Evolutionary conservation across 208 protist genomes (phyloP).

Genomic region (Plasmodiophora brassicae): DNA sequence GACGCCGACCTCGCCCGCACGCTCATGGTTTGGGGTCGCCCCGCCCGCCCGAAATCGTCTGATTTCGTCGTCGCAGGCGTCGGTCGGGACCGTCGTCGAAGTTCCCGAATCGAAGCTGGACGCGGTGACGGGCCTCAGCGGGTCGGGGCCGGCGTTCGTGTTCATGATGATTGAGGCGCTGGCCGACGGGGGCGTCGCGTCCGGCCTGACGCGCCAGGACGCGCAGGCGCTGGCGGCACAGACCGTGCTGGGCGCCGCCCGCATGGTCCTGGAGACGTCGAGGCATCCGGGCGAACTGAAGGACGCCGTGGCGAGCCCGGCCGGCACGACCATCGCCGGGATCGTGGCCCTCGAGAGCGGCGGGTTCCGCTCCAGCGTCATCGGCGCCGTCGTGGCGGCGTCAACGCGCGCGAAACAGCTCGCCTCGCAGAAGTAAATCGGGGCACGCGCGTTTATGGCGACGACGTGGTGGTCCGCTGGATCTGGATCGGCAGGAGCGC

Average conservation of each 20-base stretch:
- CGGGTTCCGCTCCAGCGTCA: slow-evolving; percentile 76
- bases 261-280: slow-evolving; percentile 48
- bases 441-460: too few relatives aligned
- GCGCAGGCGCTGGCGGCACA: slow-evolving; percentile 73
- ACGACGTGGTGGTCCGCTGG: too few relatives aligned
- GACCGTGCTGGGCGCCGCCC: slow-evolving; percentile 42
- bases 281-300: slow-evolving; percentile 52
- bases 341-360: slow-evolving; percentile 79
- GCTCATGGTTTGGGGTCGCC: too few relatives aligned
- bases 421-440: too few relatives aligned
- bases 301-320: slow-evolving; percentile 69
- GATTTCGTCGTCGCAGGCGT: too few relatives aligned
- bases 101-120: slow-evolving; percentile 68
- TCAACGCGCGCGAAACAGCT: slow-evolving; percentile 77
- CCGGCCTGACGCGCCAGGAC: slow-evolving; percentile 73
- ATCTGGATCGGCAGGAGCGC: neutral
- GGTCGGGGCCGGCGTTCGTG: slow-evolving; percentile 86
- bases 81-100: slow-evolving; percentile 1
- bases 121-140: slow-evolving; percentile 82
- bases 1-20: slow-evolving; percentile 44
- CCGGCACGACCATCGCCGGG: slow-evolving; percentile 88
- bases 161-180: slow-evolving; percentile 91
- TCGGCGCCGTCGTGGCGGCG: slow-evolving; percentile 79
- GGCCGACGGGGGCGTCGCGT: slow-evolving; percentile 82
- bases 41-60: too few relatives aligned